A percentile compares a stretch with the other conserved stretches of the same genome.
Evolutionary conservation across 306 rosid species (phyloP).

Genomic region (Pterocarpus santalinus): DNA sequence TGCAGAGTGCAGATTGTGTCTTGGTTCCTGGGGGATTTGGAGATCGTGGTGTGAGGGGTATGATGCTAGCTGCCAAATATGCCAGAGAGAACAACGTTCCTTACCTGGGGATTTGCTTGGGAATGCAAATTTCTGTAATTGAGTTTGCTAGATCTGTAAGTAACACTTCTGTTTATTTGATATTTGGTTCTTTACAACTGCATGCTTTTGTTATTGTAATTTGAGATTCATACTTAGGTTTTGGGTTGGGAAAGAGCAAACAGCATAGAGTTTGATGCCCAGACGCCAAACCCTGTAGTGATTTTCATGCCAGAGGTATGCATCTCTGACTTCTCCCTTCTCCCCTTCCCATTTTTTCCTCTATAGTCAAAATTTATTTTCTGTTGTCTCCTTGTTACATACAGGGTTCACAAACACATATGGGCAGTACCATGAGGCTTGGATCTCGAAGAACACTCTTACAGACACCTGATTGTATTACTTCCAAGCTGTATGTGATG

Average conservation of each 20-base stretch:
- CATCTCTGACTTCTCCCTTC: background rate
- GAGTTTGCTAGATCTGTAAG: conserved; percentile 97
- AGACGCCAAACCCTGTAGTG: conserved; percentile 86
- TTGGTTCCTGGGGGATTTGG: conserved; percentile 99
- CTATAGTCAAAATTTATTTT: conserved; percentile 12
- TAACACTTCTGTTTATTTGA: conserved; percentile 30
- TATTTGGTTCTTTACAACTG: conserved; percentile 41
- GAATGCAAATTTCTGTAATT: conserved; percentile 97
- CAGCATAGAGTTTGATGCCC: conserved; percentile 83
- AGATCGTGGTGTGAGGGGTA: conserved; percentile 96
- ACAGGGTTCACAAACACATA: conserved; percentile 95
- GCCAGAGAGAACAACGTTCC: conserved; percentile 98
- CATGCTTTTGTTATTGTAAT: conserved; percentile 27
- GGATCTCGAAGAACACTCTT: conserved; percentile 95
- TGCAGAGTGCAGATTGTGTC: conserved; percentile 90
- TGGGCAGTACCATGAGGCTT: conserved; percentile 99
- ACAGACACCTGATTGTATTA: conserved; percentile 76
- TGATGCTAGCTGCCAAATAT: conserved; percentile 97
- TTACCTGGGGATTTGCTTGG: conserved; percentile 97
- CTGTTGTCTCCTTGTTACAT: conserved; percentile 10
- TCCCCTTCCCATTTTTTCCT: background rate
- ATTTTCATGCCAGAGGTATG: conserved; percentile 99
- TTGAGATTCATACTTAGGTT: conserved; percentile 64
- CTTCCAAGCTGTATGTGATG: conserved; percentile 87
- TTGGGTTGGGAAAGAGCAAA: conserved; percentile 90